These are phyloP conservation scores for Atkinsonella texensis DNA, from an alignment of 2,329 filamentous ascomycete species.

Conservation along the genomic window DNA sequence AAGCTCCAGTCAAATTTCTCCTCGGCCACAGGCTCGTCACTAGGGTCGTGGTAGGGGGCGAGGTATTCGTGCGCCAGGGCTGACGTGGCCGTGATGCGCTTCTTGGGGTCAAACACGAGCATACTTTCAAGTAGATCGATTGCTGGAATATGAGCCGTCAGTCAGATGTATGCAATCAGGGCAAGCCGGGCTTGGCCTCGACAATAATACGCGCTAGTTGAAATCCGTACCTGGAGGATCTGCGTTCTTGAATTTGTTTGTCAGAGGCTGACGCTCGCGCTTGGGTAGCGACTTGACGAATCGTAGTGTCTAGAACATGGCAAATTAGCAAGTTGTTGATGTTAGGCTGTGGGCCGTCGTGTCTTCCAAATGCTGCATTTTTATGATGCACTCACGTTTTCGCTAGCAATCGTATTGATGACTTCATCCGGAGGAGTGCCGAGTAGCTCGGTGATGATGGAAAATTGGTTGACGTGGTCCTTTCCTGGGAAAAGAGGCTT, in stretches of 20 bases:
- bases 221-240: slow-evolving; percentile 59
- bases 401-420: slow-evolving; percentile 95
- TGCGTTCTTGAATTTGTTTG: slow-evolving; percentile 88
- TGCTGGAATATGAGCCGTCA: slow-evolving; percentile 36
- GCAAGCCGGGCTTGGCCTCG: too few species aligned
- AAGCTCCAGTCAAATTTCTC: slow-evolving; percentile 99
- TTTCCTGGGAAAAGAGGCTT: slow-evolving; percentile 98
- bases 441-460: slow-evolving; percentile 95
- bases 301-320: slow-evolving; percentile 58
- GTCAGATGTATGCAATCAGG: not conserved
- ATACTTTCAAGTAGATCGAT: slow-evolving; percentile 91
- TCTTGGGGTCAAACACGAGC: slow-evolving; percentile 98
- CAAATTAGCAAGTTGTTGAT: not conserved
- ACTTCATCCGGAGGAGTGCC: slow-evolving; percentile 97
- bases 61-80: slow-evolving; percentile 89
- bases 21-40: slow-evolving; percentile 86
- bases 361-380: too few species aligned
- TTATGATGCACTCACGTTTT: slow-evolving; percentile 56
- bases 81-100: slow-evolving; percentile 76
- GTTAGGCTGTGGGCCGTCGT: too few species aligned
- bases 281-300: slow-evolving; percentile 97
- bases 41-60: slow-evolving; percentile 91
- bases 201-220: too few species aligned
- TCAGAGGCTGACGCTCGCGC: slow-evolving; percentile 77
- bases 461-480: slow-evolving; percentile 99